Evolutionary conservation across 2,329 filamentous ascomycete genomes (phyloP).

Genomic region (Whalleya microplaca): DNA sequence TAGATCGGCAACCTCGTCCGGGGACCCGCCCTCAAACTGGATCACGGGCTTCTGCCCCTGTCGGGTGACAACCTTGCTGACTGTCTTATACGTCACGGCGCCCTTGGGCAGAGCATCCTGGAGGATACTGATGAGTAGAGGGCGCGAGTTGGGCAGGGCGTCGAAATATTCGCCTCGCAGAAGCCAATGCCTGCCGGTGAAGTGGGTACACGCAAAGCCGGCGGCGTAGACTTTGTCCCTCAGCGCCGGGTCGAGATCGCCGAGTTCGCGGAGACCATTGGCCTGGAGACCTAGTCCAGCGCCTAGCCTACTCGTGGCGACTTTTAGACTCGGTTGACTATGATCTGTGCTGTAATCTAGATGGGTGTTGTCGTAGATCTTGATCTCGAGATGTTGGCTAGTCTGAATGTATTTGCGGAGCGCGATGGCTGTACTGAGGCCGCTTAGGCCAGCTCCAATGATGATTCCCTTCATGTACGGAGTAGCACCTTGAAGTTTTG

Average conservation of each 20-base stretch:
- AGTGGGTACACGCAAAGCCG: constrained; percentile 17
- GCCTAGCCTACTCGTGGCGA: constrained; percentile 14
- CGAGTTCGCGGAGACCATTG: constrained; percentile 13
- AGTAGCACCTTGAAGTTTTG: neutral
- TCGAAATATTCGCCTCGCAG: constrained; percentile 15
- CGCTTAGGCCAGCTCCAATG: constrained; percentile 11
- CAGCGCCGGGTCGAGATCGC: constrained; percentile 12
- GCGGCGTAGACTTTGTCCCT: constrained; percentile 10
- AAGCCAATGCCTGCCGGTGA: constrained; percentile 12
- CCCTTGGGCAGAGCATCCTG: constrained; percentile 10
- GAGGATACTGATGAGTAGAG: constrained; percentile 15
- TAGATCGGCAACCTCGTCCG: constrained; percentile 15
- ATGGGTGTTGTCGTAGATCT: constrained; percentile 16
- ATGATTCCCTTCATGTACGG: constrained; percentile 16
- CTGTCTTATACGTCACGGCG: constrained; percentile 12
- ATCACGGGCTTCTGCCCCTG: constrained; percentile 14
- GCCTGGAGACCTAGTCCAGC: constrained; percentile 21
- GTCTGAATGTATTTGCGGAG: constrained; percentile 17
- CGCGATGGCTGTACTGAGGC: constrained; percentile 17
- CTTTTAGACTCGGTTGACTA: neutral
- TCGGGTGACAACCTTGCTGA: constrained; percentile 4
- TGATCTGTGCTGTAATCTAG: neutral
- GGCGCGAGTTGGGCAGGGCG: constrained; percentile 15
- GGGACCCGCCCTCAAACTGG: constrained; percentile 14
- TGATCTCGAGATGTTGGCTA: constrained; percentile 9